phyloP scores from a whole-genome alignment of 805 yeast species.

The Yamadazyma philogaea region DNA sequence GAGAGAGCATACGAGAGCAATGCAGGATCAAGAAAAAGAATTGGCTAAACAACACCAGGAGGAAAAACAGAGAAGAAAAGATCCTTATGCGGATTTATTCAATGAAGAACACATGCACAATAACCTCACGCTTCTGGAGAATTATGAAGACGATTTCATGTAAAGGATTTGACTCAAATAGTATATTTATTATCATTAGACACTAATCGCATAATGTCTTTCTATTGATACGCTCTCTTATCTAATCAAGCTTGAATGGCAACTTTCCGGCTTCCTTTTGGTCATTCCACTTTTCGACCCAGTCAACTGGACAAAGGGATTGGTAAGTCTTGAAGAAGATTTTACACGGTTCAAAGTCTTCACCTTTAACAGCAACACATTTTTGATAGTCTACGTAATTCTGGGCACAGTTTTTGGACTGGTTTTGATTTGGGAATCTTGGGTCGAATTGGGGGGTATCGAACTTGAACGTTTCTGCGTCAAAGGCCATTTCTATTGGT shows the following conservation, averaged over 20 bases:
- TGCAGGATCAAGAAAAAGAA: constrained; percentile 26
- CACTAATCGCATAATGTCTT: neutral
- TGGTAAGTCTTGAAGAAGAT: constrained; percentile 89
- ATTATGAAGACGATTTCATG: constrained; percentile 18
- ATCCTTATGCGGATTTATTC: constrained; percentile 36
- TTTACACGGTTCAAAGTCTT: constrained; percentile 96
- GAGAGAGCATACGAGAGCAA: constrained; percentile 36
- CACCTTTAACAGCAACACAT: constrained; percentile 95
- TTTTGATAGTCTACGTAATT: constrained; percentile 97
- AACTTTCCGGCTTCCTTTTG: constrained; percentile 63
- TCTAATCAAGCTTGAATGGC: constrained; percentile 38
- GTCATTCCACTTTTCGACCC: constrained; percentile 87
- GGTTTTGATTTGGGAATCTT: constrained; percentile 96
- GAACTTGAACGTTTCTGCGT: constrained; percentile 39
- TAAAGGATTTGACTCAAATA: constrained; percentile 2
- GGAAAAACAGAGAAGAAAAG: constrained; percentile 34
- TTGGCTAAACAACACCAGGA: constrained; percentile 35
- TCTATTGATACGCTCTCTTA: neutral
- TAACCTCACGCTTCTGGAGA: constrained; percentile 16
- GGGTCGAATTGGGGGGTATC: constrained; percentile 66
- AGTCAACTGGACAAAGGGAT: constrained; percentile 78
- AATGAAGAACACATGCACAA: constrained; percentile 25
- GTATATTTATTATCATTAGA: neutral
- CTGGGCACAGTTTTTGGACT: constrained; percentile 98
- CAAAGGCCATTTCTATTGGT: constrained; percentile 30